A percentile compares a stretch with the other conserved stretches of the same genome.
These are phyloP conservation scores for Cnidoscolus chayamansa DNA, from an alignment of 441 rosid genomes.

Conservation along the genomic window DNA sequence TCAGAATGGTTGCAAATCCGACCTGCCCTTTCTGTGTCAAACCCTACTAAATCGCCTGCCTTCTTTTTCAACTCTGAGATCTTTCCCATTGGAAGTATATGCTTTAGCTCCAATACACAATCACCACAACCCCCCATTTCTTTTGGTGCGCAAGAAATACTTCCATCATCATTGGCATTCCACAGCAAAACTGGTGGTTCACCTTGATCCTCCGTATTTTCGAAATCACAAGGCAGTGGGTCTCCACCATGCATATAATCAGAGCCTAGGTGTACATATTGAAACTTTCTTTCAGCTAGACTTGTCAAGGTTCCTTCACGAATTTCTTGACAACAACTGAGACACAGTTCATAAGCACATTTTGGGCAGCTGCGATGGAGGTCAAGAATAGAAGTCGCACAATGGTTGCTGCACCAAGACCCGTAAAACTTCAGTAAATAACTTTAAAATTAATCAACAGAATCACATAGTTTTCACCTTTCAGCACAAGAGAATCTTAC, in stretches of 20 bases:
- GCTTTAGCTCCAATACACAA: conserved; percentile 58
- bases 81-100: conserved; percentile 54
- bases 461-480: conserved; percentile 1
- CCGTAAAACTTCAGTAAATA: not conserved
- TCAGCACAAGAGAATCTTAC: conserved; percentile 32
- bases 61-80: conserved; percentile 45
- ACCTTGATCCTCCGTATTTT: conserved; percentile 24
- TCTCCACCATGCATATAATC: conserved; percentile 78
- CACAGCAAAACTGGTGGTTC: conserved; percentile 34
- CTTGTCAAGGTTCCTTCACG: conserved; percentile 46
- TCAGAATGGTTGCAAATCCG: conserved; percentile 25
- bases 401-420: conserved; percentile 61
- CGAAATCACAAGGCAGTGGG: conserved; percentile 30
- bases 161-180: conserved; percentile 53
- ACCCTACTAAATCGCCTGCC: conserved; percentile 36
- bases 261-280: conserved; percentile 47
- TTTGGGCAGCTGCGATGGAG: conserved; percentile 76
- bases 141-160: conserved; percentile 59
- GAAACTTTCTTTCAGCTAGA: conserved; percentile 38
- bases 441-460: conserved; percentile 8
- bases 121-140: conserved; percentile 77
- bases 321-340: conserved; percentile 74
- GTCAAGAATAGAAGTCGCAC: conserved; percentile 88
- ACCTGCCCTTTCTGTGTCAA: conserved; percentile 18
- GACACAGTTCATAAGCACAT: conserved; percentile 78